Percentiles rank a stretch among this genome's conserved stretches.
phyloP scores from a whole-genome alignment of 192 early-diverging fungal species.

The Ramicandelaber brevisporus region DNA sequence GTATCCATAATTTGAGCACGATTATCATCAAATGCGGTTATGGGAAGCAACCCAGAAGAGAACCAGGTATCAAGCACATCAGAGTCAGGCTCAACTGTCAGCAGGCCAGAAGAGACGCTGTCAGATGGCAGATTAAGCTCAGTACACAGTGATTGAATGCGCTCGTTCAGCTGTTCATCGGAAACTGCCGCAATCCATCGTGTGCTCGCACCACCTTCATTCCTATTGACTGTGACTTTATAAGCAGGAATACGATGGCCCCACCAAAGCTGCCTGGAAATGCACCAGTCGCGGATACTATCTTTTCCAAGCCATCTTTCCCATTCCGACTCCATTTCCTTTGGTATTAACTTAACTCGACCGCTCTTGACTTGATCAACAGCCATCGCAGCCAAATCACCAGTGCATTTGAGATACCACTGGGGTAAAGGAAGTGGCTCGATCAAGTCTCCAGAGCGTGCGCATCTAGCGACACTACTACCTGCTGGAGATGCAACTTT shows the following conservation, averaged over 20 bases:
- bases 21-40: conserved; percentile 29
- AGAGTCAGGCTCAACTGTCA: conserved; percentile 44
- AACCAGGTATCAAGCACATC: conserved; percentile 99
- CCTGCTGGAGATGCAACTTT: conserved; percentile 53
- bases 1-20: conserved; percentile 13
- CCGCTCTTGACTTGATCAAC: conserved; percentile 33
- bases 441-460: conserved; percentile 77
- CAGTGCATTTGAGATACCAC: conserved; percentile 83
- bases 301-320: conserved; percentile 64
- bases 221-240: no score
- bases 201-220: no score
- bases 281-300: conserved; percentile 87
- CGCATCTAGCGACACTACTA: conserved; percentile 42
- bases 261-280: conserved; percentile 96
- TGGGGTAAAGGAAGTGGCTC: conserved; percentile 91
- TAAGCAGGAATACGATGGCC: conserved; percentile 88
- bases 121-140: no score
- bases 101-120: no score
- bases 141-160: no score
- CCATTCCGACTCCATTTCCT: conserved; percentile 52
- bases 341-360: conserved; percentile 42
- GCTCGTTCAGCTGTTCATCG: no score
- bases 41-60: conserved; percentile 75
- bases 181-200: no score
- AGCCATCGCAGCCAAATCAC: conserved; percentile 42